Evolutionary conservation across 179 eudicot genomes (phyloP).

Genomic region (Spinacia oleracea): DNA sequence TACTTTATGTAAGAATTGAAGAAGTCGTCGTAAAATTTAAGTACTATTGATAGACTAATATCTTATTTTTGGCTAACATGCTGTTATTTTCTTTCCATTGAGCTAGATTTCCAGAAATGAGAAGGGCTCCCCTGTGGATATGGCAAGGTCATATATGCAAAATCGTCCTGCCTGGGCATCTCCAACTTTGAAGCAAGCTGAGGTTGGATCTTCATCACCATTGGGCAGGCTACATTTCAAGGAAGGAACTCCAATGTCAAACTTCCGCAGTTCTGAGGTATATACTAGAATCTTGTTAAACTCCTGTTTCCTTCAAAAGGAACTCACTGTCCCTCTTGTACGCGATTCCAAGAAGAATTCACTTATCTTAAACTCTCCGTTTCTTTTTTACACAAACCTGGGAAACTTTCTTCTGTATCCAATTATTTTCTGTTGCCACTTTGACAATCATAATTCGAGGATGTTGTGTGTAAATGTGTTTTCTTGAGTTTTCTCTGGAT

Average conservation of each 20-base stretch:
- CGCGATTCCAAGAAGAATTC: background rate
- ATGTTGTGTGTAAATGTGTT: background rate
- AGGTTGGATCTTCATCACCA: conserved; percentile 50
- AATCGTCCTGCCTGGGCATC: conserved; percentile 81
- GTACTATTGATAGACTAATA: background rate
- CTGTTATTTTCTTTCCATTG: background rate
- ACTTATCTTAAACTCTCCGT: background rate
- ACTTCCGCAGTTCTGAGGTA: conserved; percentile 58
- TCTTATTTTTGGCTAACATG: conserved; percentile 7
- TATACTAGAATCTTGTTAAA: conserved; percentile 8
- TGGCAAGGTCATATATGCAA: conserved; percentile 88
- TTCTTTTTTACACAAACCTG: background rate
- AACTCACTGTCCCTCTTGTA: background rate
- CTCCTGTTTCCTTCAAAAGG: background rate
- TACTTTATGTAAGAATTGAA: background rate
- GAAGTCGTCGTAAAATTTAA: background rate
- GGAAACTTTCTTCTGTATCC: background rate
- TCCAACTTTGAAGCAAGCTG: conserved; percentile 43
- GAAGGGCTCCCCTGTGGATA: conserved; percentile 73
- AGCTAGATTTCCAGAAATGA: conserved; percentile 49
- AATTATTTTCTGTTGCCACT: background rate
- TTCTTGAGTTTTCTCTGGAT: background rate
- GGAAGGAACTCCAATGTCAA: conserved; percentile 51
- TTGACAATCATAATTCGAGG: background rate
- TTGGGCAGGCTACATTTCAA: conserved; percentile 35